These are phyloP conservation scores for Candida broadrunensis DNA, from an alignment of 805 yeast species.

Conservation along the genomic window DNA sequence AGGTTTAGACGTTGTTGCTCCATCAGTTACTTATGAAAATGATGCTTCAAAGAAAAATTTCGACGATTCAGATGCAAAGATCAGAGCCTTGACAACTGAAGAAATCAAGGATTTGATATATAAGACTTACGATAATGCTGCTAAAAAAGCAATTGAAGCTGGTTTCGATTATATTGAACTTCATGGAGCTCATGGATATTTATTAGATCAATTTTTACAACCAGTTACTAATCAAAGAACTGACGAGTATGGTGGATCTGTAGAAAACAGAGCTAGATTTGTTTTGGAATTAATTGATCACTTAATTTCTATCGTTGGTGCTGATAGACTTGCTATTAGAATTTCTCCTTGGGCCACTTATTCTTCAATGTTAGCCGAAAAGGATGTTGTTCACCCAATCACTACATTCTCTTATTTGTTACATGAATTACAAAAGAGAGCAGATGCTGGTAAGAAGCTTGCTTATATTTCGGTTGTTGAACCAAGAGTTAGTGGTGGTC, in stretches of 20 bases:
- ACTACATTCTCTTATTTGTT: constrained; percentile 22
- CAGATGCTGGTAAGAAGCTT: constrained; percentile 20
- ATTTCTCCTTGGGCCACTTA: constrained; percentile 25
- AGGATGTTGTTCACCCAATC: constrained; percentile 23
- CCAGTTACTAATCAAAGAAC: constrained; percentile 17
- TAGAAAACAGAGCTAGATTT: constrained; percentile 19
- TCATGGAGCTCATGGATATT: constrained; percentile 23
- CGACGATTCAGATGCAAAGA: constrained; percentile 12
- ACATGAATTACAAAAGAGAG: constrained; percentile 28
- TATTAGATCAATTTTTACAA: constrained; percentile 18
- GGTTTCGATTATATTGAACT: constrained; percentile 23
- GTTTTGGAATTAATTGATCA: constrained; percentile 17
- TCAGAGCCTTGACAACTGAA: constrained; percentile 14
- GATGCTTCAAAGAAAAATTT: constrained; percentile 12
- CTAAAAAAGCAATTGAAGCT: constrained; percentile 14
- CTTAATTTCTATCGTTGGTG: constrained; percentile 11
- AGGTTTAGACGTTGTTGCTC: constrained; percentile 14
- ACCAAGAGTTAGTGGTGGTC: constrained; percentile 25
- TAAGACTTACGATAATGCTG: constrained; percentile 8
- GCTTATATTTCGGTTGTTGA: constrained; percentile 37
- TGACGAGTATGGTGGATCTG: constrained; percentile 22
- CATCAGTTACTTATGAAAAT: constrained; percentile 11
- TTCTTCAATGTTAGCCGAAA: constrained; percentile 24
- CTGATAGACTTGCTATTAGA: constrained; percentile 13
- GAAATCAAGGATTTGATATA: constrained; percentile 13